These are phyloP conservation scores for Boletellus ananas DNA, from an alignment of 768 basidiomycete species.

Conservation along the genomic window DNA sequence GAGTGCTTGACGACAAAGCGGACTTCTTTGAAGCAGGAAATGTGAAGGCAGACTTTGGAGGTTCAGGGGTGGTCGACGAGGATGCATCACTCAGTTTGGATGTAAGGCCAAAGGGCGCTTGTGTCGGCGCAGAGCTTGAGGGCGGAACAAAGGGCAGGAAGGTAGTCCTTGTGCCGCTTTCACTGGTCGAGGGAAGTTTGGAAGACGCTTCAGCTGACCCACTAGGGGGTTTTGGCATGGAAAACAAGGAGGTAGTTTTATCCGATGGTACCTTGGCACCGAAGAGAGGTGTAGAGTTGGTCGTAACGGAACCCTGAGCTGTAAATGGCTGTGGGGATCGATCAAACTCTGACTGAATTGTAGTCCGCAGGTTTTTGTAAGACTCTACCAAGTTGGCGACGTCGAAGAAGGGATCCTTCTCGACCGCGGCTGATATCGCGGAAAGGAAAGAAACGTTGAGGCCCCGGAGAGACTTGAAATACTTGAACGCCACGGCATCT, in stretches of 20 bases:
- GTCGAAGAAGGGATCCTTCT: constrained; percentile 70
- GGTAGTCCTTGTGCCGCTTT: constrained; percentile 17
- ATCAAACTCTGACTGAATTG: constrained; percentile 57
- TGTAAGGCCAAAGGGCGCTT: constrained; percentile 10
- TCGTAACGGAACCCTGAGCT: constrained; percentile 3
- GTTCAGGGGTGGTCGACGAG: constrained; percentile 14
- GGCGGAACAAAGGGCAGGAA: constrained; percentile 26
- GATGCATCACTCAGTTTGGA: constrained; percentile 20
- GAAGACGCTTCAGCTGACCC: constrained; percentile 16
- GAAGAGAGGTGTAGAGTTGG: constrained; percentile 12
- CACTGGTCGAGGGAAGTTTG: constrained; percentile 10
- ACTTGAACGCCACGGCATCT: constrained; percentile 42
- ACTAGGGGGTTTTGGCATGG: constrained; percentile 36
- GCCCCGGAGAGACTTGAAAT: constrained; percentile 69
- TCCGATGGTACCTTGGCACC: constrained; percentile 10
- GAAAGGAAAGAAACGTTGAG: constrained; percentile 64
- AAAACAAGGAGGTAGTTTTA: constrained; percentile 13
- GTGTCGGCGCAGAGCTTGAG: constrained; percentile 6
- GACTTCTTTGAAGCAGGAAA: constrained; percentile 15
- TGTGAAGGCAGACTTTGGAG: constrained; percentile 30
- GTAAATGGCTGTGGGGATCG: constrained; percentile 18
- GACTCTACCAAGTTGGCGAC: constrained; percentile 50
- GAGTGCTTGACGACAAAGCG: constrained; percentile 2
- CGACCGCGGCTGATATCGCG: constrained; percentile 54
- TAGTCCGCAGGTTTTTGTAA: constrained; percentile 54